Evolutionary conservation across 2,329 filamentous ascomycete genomes (phyloP), one percentile per base, ranked within the genome.

Genomic region (Phaeomoniella chlamydospora): DNA sequence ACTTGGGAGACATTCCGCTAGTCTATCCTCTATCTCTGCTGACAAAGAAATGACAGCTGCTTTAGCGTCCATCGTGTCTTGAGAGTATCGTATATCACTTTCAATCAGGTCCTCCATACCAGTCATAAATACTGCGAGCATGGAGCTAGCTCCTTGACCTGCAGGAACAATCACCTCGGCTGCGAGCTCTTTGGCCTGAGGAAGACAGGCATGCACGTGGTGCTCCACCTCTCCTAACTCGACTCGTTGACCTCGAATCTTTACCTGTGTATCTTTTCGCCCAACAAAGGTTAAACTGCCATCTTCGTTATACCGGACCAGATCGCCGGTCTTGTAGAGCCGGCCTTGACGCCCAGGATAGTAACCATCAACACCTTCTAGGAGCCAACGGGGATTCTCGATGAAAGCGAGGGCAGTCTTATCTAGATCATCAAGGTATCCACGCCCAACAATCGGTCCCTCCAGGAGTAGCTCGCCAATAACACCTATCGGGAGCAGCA

Each of bases 351-450:
- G n/a, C n/a, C n/a, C n/a, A n/a, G n/a, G n/a, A n/a, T n/a, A n/a
- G n/a, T n/a, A n/a, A n/a, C n/a, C n/a, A n/a, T n/a, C n/a, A n/a
- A n/a, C n/a, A n/a, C n/a, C n/a, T n/a, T n/a, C n/a, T n/a, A n/a
- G n/a, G n/a, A n/a, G n/a, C 22, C 22, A 29, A n/a, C 10, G 13
- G 17, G 70, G 72, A 36, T 72, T 59, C 6, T 61, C 54, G 32
- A 80, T 67, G 41, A 80, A 80, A 0, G 64, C 65, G 15, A 64
- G 62, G 2, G 60, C 61, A 0, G 75, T 79, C 52, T 74, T 75
- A 29, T 63, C 61, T 0, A 61, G 58, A 38, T 77, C 68, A 35
- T 68, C 68, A 15, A 77, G 54, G 40, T 80, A 80, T 16, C 73
- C 74, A 19, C 70, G 58, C 6, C 72, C 74, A 2, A 80, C 69